Conservation (phyloP, 2,329 filamentous ascomycete species). For the Phaeoacremonium minimum region DNA sequence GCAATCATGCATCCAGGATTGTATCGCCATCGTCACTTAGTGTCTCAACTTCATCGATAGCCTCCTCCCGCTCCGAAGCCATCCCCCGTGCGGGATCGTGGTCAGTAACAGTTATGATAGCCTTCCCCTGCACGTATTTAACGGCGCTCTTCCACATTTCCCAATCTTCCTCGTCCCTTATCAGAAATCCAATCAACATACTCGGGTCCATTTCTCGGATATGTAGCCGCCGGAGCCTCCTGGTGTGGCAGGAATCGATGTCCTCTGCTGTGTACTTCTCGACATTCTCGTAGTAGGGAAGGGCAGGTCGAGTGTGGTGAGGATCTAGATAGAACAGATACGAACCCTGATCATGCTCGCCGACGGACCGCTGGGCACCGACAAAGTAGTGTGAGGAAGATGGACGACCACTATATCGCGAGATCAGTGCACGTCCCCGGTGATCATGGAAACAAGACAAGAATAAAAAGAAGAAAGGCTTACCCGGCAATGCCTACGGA, state of each 20-base stretch:
- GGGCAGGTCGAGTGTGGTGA: slow-evolving; percentile 74
- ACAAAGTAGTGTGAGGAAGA: slow-evolving; percentile 73
- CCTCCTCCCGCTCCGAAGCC: slow-evolving; percentile 59
- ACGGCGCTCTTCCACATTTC: slow-evolving; percentile 74
- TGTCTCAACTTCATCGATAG: slow-evolving; percentile 85
- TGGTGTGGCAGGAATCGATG: slow-evolving; percentile 79
- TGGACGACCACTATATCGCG: slow-evolving; percentile 68
- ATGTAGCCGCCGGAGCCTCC: slow-evolving; percentile 75
- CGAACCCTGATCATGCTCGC: slow-evolving; percentile 45
- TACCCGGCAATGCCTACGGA: slow-evolving; percentile 96
- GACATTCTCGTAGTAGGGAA: slow-evolving; percentile 58
- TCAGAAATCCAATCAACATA: slow-evolving; percentile 93
- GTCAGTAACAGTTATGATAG: slow-evolving; percentile 80
- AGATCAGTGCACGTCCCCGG: too few species aligned
- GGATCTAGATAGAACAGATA: slow-evolving; percentile 94
- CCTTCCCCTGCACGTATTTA: slow-evolving; percentile 72
- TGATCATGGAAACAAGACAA: too few species aligned
- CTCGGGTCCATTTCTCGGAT: slow-evolving; percentile 95
- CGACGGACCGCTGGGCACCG: slow-evolving; percentile 35
- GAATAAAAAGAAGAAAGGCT: slow-evolving; percentile 17
- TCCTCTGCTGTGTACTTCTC: slow-evolving; percentile 66
- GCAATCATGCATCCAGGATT: slow-evolving; percentile 10
- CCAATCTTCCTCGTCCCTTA: slow-evolving; percentile 81
- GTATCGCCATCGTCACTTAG: slow-evolving; percentile 67
- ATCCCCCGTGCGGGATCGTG: slow-evolving; percentile 56